Base-by-base conservation (phyloP, 306 rosid species). In the Abrus pulchellus region DNA sequence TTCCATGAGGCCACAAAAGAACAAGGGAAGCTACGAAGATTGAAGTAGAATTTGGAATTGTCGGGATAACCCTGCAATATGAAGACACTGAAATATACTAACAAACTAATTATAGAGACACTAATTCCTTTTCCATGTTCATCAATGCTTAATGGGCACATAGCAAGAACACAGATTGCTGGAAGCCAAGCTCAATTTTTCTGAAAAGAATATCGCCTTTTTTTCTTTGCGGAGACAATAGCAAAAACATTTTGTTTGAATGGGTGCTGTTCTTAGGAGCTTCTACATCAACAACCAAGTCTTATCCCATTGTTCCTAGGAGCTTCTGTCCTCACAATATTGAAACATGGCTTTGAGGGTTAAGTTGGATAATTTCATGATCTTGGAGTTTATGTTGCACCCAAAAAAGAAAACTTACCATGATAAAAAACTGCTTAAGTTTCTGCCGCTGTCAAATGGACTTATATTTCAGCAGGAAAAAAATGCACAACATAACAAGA, bases 131-230 rank as follows among this genome's bases (percentile, higher is more conserved):
- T 20, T 20, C 20, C 20, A 20, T 20, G 20, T 20, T 20, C 0
- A 20, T 47, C 11, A 28, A 73, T 54, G 29, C 63, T 5, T 55
- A 52, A 55, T 20, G 67, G 78, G 78, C 53, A 72, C 53, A 44
- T 54, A 55, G n/a, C 77, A 72, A 38, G 53, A 54, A 9, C 28
- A 71, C 76, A 11, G 75, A 10, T 27, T 4, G 67, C 2, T 38
- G 32, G 49, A 64, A 64, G 32, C 70, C 50, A 64, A 64, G 70
- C 32, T 6, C 11, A 7, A 14, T 40, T 36, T 40, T 7, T 7
- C 33, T 38, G 28, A 62, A 33, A 62, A 34, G 68, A 12, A 28
- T 57, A 4, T 3, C 12, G 3, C 29, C 30, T 32, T 10, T 32
- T 3, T 30, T 60, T 10, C 9, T 10, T 1, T 9, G 43, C 0